Evolutionary conservation across 2,329 filamentous ascomycete species (phyloP).

Genomic region (Fusarium coffeatum): DNA sequence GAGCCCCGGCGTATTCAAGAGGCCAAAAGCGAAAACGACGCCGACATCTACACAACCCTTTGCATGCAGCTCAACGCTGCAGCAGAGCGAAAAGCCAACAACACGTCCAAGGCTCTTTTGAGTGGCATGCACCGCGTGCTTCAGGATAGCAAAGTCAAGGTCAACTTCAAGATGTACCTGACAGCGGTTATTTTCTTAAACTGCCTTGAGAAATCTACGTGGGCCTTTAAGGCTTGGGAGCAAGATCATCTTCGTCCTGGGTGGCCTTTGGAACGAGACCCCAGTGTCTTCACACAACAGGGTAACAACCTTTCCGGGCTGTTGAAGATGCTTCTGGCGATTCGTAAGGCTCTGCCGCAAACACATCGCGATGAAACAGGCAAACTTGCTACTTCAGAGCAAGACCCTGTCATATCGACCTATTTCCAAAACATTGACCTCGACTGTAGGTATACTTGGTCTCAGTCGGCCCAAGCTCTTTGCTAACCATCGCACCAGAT

Average conservation of each 20-base stretch:
- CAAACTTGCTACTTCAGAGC: conserved; percentile 60
- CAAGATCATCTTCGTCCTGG: conserved; percentile 68
- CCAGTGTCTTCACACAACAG: conserved; percentile 67
- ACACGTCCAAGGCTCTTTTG: conserved; percentile 68
- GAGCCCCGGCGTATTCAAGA: conserved; percentile 63
- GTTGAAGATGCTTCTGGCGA: conserved; percentile 70
- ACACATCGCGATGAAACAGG: conserved; percentile 61
- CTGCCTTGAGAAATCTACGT: conserved; percentile 75
- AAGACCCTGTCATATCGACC: conserved; percentile 58
- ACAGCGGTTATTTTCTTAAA: conserved; percentile 72
- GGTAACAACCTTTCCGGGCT: conserved; percentile 69
- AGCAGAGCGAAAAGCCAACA: conserved; percentile 71
- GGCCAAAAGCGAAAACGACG: conserved; percentile 59
- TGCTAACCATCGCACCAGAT: conserved; percentile 36
- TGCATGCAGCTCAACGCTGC: conserved; percentile 73
- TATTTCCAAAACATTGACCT: conserved; percentile 69
- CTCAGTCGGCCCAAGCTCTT: background rate
- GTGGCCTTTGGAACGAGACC: conserved; percentile 71
- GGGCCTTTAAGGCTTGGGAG: conserved; percentile 76
- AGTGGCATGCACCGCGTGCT: conserved; percentile 70
- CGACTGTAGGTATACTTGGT: conserved; percentile 61
- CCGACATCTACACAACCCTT: conserved; percentile 70
- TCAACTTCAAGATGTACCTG: conserved; percentile 71
- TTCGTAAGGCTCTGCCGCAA: conserved; percentile 68
- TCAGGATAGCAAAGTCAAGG: conserved; percentile 69